A percentile compares a stretch with the other conserved stretches of the same genome.
These are phyloP conservation scores for Coemansia sp. DNA, from an alignment of 192 early-diverging fungal species.

Conservation along the genomic window DNA sequence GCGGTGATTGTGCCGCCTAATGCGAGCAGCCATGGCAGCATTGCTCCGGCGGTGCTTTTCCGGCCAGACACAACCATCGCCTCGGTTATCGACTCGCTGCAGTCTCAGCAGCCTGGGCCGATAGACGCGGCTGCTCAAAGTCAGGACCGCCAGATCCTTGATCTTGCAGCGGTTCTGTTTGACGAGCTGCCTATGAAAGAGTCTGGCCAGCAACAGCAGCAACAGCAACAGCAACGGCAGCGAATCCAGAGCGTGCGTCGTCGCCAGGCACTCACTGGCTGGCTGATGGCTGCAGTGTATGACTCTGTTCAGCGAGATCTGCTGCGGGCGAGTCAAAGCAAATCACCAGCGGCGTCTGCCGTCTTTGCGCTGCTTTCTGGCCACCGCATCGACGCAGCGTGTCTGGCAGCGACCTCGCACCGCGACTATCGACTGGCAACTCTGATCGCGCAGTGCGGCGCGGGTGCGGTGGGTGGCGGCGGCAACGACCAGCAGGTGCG, in stretches of 20 bases:
- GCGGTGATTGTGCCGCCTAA: background rate
- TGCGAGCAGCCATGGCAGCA: background rate
- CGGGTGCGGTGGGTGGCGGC: constrained; percentile 57
- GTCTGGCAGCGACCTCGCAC: constrained; percentile 62
- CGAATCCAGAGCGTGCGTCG: constrained; percentile 47
- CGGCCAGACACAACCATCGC: constrained; percentile 20
- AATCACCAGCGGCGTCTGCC: constrained; percentile 29
- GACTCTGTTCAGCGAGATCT: constrained; percentile 50
- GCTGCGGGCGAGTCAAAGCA: constrained; percentile 21
- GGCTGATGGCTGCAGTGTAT: constrained; percentile 66
- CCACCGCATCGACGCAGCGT: constrained; percentile 66
- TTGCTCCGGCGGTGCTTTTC: constrained; percentile 14
- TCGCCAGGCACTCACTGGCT: constrained; percentile 61
- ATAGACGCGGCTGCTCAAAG: background rate
- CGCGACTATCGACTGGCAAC: constrained; percentile 76
- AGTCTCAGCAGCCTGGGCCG: background rate
- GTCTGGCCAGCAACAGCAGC: background rate
- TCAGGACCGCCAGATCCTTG: constrained; percentile 23
- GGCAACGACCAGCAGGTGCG: constrained; percentile 50
- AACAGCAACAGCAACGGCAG: constrained; percentile 3
- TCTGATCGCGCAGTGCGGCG: constrained; percentile 67
- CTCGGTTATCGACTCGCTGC: constrained; percentile 12
- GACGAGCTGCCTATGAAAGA: constrained; percentile 9
- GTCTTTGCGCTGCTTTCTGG: constrained; percentile 64
- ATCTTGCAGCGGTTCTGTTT: constrained; percentile 43